Base-by-base conservation (phyloP, 2,329 filamentous ascomycete genomes). In the Xylariaceae sp. region DNA sequence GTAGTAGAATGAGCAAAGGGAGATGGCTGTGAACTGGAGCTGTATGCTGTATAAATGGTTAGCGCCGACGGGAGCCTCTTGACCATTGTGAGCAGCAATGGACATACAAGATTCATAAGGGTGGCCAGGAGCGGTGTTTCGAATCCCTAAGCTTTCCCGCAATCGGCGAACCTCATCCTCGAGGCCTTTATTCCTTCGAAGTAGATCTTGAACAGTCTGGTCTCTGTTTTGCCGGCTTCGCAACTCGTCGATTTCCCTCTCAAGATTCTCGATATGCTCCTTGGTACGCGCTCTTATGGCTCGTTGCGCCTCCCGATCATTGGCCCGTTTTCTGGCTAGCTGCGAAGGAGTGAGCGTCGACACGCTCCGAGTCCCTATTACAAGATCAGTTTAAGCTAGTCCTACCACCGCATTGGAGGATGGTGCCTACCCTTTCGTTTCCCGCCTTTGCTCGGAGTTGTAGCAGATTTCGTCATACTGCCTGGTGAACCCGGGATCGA, bases 271-370 rank as follows among this genome's bases (percentile, higher is more conserved):
- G 63, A 96, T 96, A 68, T 90, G 88, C 65, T 88, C 83, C 74
- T 91, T 93, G 38, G 91, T 96, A 62, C 91, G 82, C 69, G 91
- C 89, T 45, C 91, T 80, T 58, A 96, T 96, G 40, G 89, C 89
- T 45, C 91, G 82, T 73, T 96, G 91, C 40, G 91, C 91, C 71
- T 96, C 90, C 56, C 91, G 83, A 69, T 96, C 91, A 74, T 96
- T 96, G 64, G 90, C 89, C 58, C 92, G 81, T 76, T 96, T 97
- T 70, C 91, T 88, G 31, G 88, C 89, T 53, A 96, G 81, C 72
- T 96, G 92, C 56, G 92, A 88, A 6, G 90, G 88, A 11, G 90
- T 95, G 66, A 96, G 79, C 64, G 89, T 93, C 58, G 90, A 90
- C 50, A 96, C 91, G 58, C 89, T 91, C 60, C 90, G 83, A 53